phyloP scores from a whole-genome alignment of 2,329 filamentous ascomycete genomes.

The Pseudodiploospora longispora region DNA sequence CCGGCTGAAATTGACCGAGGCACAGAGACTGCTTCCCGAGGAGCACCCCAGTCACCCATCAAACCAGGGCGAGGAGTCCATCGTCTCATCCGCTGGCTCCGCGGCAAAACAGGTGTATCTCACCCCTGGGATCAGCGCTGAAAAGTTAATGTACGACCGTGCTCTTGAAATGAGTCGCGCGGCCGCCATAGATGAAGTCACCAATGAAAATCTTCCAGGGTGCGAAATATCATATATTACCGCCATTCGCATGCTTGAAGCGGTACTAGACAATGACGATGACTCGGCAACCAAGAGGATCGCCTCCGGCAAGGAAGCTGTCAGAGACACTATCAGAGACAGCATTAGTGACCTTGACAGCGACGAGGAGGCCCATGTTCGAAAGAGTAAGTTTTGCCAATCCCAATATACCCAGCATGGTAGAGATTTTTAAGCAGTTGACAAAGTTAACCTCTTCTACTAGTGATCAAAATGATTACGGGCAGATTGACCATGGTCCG shows the following conservation, averaged over 20 bases:
- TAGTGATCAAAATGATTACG: slow-evolving; percentile 57
- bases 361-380: slow-evolving; percentile 65
- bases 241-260: slow-evolving; percentile 89
- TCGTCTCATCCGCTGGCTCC: slow-evolving; percentile 49
- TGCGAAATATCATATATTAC: slow-evolving; percentile 93
- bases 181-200: slow-evolving; percentile 91
- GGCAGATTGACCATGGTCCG: slow-evolving; percentile 47
- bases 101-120: slow-evolving; percentile 73
- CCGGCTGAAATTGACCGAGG: slow-evolving; percentile 77
- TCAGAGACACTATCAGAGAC: slow-evolving; percentile 28
- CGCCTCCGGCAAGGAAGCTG: slow-evolving; percentile 31
- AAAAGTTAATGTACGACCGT: slow-evolving; percentile 96
- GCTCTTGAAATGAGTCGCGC: slow-evolving; percentile 94
- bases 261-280: slow-evolving; percentile 79
- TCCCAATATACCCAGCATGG: background rate
- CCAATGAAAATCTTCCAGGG: slow-evolving; percentile 76
- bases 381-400: slow-evolving; percentile 52
- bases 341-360: slow-evolving; percentile 45
- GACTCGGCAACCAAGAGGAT: slow-evolving; percentile 31
- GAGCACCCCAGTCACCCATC: slow-evolving; percentile 81
- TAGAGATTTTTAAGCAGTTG: no score
- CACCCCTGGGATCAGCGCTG: slow-evolving; percentile 82
- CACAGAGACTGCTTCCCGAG: slow-evolving; percentile 72
- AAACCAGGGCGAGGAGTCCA: slow-evolving; percentile 59
- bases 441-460: slow-evolving; percentile 1